These are phyloP conservation scores for Ophiosphaerella korrae DNA, from an alignment of 2,329 filamentous ascomycete species.

Conservation along the genomic window DNA sequence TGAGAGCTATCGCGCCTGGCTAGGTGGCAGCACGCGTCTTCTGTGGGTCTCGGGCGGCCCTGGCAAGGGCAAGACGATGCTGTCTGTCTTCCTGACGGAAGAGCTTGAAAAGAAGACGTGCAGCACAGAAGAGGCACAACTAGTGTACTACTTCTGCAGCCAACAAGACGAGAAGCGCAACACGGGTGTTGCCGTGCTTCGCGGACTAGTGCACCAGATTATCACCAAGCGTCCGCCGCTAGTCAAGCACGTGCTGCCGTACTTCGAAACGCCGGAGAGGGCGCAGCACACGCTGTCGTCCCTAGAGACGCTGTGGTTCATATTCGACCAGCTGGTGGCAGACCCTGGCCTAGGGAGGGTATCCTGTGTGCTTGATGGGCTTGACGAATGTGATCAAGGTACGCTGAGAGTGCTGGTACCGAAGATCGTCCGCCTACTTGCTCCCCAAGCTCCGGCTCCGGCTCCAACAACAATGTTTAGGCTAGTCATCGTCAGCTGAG, in stretches of 20 bases:
- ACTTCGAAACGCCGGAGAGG: constrained; percentile 12
- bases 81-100: constrained; percentile 35
- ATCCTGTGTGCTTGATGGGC: constrained; percentile 35
- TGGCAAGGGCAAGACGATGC: constrained; percentile 43
- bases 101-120: constrained; percentile 16
- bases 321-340: constrained; percentile 20
- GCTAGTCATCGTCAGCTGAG: constrained; percentile 24
- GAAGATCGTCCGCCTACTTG: constrained; percentile 11
- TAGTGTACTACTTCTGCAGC: constrained; percentile 33
- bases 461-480: constrained; percentile 11
- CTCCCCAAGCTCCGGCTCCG: constrained; percentile 2
- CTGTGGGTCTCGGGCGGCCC: constrained; percentile 33
- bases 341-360: constrained; percentile 13
- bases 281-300: constrained; percentile 16
- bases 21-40: constrained; percentile 10
- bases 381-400: constrained; percentile 32
- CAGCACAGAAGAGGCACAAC: background rate
- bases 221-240: constrained; percentile 17
- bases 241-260: constrained; percentile 6
- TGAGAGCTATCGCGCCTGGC: constrained; percentile 14
- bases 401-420: constrained; percentile 6
- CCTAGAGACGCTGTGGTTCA: constrained; percentile 20
- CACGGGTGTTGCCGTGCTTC: constrained; percentile 27
- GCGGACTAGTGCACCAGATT: constrained; percentile 32
- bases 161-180: constrained; percentile 30